phyloP scores from a whole-genome alignment of 1,284 basidiomycete genomes.

The Tremellales sp. region DNA sequence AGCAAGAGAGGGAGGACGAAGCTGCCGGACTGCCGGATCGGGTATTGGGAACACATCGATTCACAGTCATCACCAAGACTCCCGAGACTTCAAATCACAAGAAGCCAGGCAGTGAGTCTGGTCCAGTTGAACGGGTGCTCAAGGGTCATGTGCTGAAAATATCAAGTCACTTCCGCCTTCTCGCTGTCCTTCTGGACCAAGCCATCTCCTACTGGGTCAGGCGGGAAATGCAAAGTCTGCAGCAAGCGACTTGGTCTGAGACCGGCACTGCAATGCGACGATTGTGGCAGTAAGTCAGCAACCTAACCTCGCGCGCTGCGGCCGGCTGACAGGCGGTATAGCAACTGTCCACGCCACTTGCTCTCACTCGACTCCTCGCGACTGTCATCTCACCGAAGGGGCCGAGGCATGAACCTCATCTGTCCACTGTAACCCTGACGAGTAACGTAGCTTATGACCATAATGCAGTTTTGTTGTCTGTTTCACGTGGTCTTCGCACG shows the following conservation, averaged over 20 bases:
- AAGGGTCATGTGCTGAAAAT: neutral
- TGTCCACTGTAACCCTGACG: neutral
- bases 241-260: slow-evolving; percentile 77
- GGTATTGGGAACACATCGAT: slow-evolving; percentile 61
- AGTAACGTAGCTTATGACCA: neutral
- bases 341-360: slow-evolving; percentile 73
- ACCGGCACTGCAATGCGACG: slow-evolving; percentile 79
- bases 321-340: slow-evolving; percentile 1
- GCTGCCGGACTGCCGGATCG: slow-evolving; percentile 51
- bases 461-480: too few relatives aligned
- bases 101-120: too few relatives aligned
- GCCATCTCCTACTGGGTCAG: slow-evolving; percentile 29
- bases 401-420: too few relatives aligned
- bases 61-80: slow-evolving; percentile 66
- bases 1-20: neutral
- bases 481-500: too few relatives aligned
- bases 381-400: too few relatives aligned
- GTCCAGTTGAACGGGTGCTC: too few relatives aligned
- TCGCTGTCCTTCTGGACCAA: slow-evolving; percentile 62
- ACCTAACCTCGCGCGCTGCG: neutral
- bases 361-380: slow-evolving; percentile 69
- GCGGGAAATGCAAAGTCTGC: slow-evolving; percentile 70
- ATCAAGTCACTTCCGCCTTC: slow-evolving; percentile 24
- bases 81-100: too few relatives aligned
- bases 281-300: slow-evolving; percentile 64